phyloP scores from a whole-genome alignment of 768 basidiomycete genomes.

The Lentinula guzmanii region DNA sequence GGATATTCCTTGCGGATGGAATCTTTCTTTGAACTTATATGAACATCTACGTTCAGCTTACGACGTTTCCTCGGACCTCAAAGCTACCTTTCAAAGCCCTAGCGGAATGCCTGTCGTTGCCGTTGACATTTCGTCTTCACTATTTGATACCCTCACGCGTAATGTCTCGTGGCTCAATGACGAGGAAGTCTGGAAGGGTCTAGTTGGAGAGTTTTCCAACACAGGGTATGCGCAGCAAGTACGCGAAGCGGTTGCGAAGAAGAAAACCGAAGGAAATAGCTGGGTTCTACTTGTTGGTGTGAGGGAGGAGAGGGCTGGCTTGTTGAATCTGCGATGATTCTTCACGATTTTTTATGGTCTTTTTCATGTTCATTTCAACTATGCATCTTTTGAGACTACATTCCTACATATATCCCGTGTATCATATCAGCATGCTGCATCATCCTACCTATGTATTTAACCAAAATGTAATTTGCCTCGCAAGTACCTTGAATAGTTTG shows the following conservation, averaged over 20 bases:
- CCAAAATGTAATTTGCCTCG: no score
- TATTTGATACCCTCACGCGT: constrained; percentile 60
- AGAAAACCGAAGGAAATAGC: constrained; percentile 55
- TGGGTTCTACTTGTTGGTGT: constrained; percentile 64
- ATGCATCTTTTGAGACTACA: no score
- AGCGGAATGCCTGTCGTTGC: constrained; percentile 62
- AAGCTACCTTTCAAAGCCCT: constrained; percentile 44
- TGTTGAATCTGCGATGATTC: constrained; percentile 35
- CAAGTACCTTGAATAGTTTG: no score
- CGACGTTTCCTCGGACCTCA: constrained; percentile 52
- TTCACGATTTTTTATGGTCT: not conserved
- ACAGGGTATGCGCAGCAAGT: constrained; percentile 62
- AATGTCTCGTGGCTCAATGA: constrained; percentile 62
- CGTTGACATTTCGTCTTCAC: constrained; percentile 54
- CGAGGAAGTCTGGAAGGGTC: constrained; percentile 68
- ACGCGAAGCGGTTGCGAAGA: constrained; percentile 57
- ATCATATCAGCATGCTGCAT: no score
- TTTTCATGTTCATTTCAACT: no score
- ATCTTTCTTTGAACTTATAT: not conserved
- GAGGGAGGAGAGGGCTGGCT: constrained; percentile 62
- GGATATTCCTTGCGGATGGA: constrained; percentile 4
- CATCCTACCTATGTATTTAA: no score
- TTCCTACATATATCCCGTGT: no score
- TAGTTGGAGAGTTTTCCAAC: constrained; percentile 50
- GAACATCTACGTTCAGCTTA: constrained; percentile 39